Conservation (phyloP, 805 yeast species). For the Cyberlindnera suaveolens region DNA sequence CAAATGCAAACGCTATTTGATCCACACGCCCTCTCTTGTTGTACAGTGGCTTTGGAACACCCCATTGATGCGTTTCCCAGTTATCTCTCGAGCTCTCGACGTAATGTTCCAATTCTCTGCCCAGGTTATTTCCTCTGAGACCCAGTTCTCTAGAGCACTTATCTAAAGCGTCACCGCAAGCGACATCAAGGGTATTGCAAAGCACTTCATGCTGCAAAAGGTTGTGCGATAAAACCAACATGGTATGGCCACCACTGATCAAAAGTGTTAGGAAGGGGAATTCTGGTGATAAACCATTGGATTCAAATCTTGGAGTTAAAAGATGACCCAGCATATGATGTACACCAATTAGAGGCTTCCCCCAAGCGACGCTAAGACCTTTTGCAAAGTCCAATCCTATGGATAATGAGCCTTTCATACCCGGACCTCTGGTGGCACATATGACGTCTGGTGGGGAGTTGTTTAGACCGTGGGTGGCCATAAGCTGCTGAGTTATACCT, state of each 20-base stretch:
- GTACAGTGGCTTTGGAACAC: constrained; percentile 47
- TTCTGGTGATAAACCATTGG: constrained; percentile 37
- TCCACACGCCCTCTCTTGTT: constrained; percentile 41
- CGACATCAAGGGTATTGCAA: constrained; percentile 76
- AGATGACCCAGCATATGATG: constrained; percentile 97
- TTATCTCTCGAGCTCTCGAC: constrained; percentile 30
- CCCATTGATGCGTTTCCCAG: constrained; percentile 21
- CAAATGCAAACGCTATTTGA: constrained; percentile 61
- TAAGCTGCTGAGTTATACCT: constrained; percentile 37
- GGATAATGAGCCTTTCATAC: constrained; percentile 85
- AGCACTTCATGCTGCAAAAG: constrained; percentile 64
- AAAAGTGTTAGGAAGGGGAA: constrained; percentile 73
- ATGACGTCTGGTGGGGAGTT: constrained; percentile 55
- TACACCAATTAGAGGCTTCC: constrained; percentile 76
- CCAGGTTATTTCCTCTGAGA: constrained; percentile 75
- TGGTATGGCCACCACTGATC: constrained; percentile 93
- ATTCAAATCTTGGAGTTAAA: constrained; percentile 51
- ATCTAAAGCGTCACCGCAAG: constrained; percentile 90
- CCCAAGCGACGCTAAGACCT: constrained; percentile 77
- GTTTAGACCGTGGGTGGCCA: neutral
- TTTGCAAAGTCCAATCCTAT: constrained; percentile 81
- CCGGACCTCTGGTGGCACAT: constrained; percentile 94
- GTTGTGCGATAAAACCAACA: constrained; percentile 64
- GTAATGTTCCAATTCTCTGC: constrained; percentile 63
- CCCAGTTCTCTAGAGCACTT: constrained; percentile 89